Conservation (phyloP, 495 filamentous ascomycete species). For the Neurospora sp. region DNA sequence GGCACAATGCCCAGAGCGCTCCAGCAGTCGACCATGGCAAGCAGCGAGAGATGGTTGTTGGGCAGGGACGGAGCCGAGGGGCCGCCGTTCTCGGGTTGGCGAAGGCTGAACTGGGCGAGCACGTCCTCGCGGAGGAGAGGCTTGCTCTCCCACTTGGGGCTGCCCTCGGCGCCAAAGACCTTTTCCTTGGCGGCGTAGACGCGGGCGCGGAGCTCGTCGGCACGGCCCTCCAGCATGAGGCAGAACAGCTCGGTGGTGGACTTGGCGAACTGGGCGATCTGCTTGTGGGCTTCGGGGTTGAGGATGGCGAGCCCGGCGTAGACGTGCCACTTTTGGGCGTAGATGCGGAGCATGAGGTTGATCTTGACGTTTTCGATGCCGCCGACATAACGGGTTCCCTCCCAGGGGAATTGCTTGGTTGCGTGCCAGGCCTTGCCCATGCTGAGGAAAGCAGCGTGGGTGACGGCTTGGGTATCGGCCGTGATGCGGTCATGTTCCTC, state of each 20-base stretch:
- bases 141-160: conserved; percentile 43
- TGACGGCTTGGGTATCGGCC: conserved; percentile 95
- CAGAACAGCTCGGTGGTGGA: conserved; percentile 93
- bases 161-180: conserved; percentile 55
- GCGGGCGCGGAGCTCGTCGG: conserved; percentile 66
- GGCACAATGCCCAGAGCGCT: conserved; percentile 84
- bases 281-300: conserved; percentile 80
- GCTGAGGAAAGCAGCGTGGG: conserved; percentile 89
- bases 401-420: conserved; percentile 92
- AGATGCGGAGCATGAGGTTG: conserved; percentile 93
- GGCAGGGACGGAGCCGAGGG: conserved; percentile 45
- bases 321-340: conserved; percentile 97
- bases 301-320: conserved; percentile 96
- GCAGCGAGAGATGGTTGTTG: conserved; percentile 85
- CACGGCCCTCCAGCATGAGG: conserved; percentile 80
- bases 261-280: conserved; percentile 87
- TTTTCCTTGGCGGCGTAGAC: conserved; percentile 68
- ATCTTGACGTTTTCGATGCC: conserved; percentile 99
- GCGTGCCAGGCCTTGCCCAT: conserved; percentile 97
- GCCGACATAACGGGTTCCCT: conserved; percentile 81
- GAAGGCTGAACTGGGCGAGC: conserved; percentile 74
- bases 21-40: conserved; percentile 99
- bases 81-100: conserved; percentile 20
- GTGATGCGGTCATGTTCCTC: conserved; percentile 91
- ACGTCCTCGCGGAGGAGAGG: conserved; percentile 72